Evolutionary conservation across 331 rosid genomes (phyloP), one percentile per base, ranked within the genome.

Genomic region (Malus hybrid): DNA sequence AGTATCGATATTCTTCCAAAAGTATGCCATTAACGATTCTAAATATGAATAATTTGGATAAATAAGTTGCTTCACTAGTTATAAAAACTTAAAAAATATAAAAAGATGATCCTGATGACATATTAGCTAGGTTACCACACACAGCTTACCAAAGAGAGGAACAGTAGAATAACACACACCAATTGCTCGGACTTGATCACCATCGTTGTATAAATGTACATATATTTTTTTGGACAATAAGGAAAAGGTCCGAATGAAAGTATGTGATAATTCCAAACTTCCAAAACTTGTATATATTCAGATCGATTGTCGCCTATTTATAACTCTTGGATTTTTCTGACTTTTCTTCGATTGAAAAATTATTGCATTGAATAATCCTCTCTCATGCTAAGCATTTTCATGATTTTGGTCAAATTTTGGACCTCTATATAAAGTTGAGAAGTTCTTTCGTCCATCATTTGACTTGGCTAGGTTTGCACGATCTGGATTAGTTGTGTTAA

Each of bases 71-170:
- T 58, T 11, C 0, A 0, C 46, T 39, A 10, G 6, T 10, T 58
- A 24, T 3, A 19, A 44, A 12, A 22, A 22, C 72, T 6, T 39
- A 7, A n/a, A 15, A 39, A 44, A 67, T 36, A 1, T 58, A 20
- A 68, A 28, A 14, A 44, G 24, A 68, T 7, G 22, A 39, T 39
- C n/a, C 32, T 66, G 22, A 5, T 20, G 22, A 1, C 57, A 66
- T 1, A 0, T 16, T 13, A 13, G 30, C 56, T 55, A 26, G 42
- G 24, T 28, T 48, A 48, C 34, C 61, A 48, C 29, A 19, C 5
- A 56, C 22, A 55, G 65, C 75, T 71, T 71, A 71, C 75, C 75
- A 71, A 36, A 71, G 63, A 11, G 30, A 63, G 36, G 39, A 63
- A 15, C 26, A 69, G 19, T 5, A 69, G 26, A 48, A 70, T 18